Base-by-base conservation (phyloP, 805 yeast genomes). In the Candida corydali region DNA sequence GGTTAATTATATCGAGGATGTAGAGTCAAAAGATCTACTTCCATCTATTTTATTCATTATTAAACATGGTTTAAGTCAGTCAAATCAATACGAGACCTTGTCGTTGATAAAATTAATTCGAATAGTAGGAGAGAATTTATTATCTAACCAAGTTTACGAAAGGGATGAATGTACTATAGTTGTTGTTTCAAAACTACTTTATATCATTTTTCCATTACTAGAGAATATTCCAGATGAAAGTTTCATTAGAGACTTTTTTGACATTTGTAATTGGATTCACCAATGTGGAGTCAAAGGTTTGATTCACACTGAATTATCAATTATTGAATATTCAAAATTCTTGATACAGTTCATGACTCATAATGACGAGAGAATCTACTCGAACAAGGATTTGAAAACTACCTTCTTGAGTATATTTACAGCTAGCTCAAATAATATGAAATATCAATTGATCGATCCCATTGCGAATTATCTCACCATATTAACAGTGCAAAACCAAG, bases 191-290 rank as follows among this genome's bases (percentile, higher is more conserved):
- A 50, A 48, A 23, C 33, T 72, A 1, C 43, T 70, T 17, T 17
- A 30, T 0, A 20, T 44, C 1, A 50, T 65, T 27, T 40, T 55
- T 3, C 49, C 46, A 1, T 32, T 44, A 0, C 61, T 76, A 64
- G 29, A 61, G 1, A 25, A 34, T 1, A 38, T 35, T 4, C 23
- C 32, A 0, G 47, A 52, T 7, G 50, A 44, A 1, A 50, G 49
- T 2, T 47, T 73, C 6, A 43, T 51, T 14, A 60, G 60, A 3
- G 81, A 76, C 33, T 66, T 69, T 29, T 49, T 47, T 25, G 83
- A 78, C 44, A 64, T 80, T 14, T 57, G 66, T 26, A 51, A 57
- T 1, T 80, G 76, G 69, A 41, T 77, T 7, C 27, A 61, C 3
- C 46, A 55, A 12, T 56, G 78, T 32, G 64, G 66, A 3, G 55